A percentile compares a stretch with the other conserved stretches of the same genome.
These are phyloP conservation scores for Austropuccinia psidii DNA, from an alignment of 1,284 basidiomycete species.

Conservation along the genomic window DNA sequence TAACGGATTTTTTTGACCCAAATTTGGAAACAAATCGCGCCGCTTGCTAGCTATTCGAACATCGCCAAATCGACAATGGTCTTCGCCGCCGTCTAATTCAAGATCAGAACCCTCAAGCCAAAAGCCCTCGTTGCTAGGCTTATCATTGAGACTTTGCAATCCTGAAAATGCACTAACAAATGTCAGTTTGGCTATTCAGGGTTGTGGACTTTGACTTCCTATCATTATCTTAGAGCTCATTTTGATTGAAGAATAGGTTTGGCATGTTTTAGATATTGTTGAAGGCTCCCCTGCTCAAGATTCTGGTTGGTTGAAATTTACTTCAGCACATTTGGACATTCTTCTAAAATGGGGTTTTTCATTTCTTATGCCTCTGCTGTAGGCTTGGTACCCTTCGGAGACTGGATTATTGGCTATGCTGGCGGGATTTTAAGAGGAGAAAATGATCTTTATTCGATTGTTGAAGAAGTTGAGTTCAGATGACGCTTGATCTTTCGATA, in stretches of 20 bases:
- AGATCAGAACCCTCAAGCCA: conserved; percentile 37
- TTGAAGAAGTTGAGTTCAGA: conserved; percentile 81
- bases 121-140: conserved; percentile 69
- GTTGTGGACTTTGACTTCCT: background rate
- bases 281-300: conserved; percentile 93
- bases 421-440: conserved; percentile 86
- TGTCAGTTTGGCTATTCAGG: conserved; percentile 37
- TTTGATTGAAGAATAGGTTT: conserved; percentile 55
- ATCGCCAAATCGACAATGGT: conserved; percentile 28
- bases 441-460: conserved; percentile 91
- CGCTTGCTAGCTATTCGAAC: conserved; percentile 7
- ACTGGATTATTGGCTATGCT: conserved; percentile 89
- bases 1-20: conserved; percentile 11
- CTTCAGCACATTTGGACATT: background rate
- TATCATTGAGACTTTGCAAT: conserved; percentile 83
- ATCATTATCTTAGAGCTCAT: background rate
- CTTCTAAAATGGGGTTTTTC: background rate
- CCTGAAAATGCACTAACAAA: conserved; percentile 79
- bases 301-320: conserved; percentile 49
- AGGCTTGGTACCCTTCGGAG: conserved; percentile 75
- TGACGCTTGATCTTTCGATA: conserved; percentile 37
- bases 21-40: conserved; percentile 4
- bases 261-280: conserved; percentile 94
- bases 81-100: background rate
- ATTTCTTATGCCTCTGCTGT: conserved; percentile 26